These are phyloP conservation scores for Diaporthe sp. DNA, from an alignment of 2,329 filamentous ascomycete species.

Conservation along the genomic window DNA sequence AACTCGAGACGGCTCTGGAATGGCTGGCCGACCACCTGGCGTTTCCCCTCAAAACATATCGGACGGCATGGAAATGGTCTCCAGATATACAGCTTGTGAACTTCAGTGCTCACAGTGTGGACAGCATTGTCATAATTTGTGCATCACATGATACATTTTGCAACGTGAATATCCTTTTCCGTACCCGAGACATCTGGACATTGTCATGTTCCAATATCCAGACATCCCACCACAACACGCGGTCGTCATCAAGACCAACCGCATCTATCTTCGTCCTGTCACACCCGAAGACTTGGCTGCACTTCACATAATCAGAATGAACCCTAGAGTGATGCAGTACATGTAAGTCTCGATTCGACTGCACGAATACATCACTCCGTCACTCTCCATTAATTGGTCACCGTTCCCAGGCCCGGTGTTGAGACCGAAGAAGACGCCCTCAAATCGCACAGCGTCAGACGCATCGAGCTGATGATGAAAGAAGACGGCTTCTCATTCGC, in stretches of 20 bases:
- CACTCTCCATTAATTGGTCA: neutral
- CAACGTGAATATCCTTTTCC: neutral
- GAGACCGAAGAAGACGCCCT: conserved; percentile 9
- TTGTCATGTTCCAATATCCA: conserved; percentile 2
- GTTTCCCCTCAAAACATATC: neutral
- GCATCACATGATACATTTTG: too few relatives aligned
- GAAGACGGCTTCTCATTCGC: conserved; percentile 22
- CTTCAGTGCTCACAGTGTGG: neutral
- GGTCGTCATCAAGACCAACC: neutral
- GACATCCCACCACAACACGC: neutral
- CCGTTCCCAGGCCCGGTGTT: neutral
- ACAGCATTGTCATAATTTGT: too few relatives aligned
- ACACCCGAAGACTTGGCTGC: conserved; percentile 3
- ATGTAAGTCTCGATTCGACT: conserved; percentile 3
- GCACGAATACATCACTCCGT: too few relatives aligned
- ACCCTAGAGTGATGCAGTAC: conserved; percentile 16
- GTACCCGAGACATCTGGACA: too few relatives aligned
- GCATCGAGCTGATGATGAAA: conserved; percentile 26
- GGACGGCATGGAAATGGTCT: neutral
- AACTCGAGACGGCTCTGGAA: neutral
- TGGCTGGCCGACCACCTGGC: conserved; percentile 2
- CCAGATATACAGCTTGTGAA: neutral
- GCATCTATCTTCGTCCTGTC: conserved; percentile 11
- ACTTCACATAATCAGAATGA: conserved; percentile 24
- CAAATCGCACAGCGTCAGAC: conserved; percentile 22